phyloP scores from a whole-genome alignment of 2,329 filamentous ascomycete species.

The Penicillium aurantiogriseum region DNA sequence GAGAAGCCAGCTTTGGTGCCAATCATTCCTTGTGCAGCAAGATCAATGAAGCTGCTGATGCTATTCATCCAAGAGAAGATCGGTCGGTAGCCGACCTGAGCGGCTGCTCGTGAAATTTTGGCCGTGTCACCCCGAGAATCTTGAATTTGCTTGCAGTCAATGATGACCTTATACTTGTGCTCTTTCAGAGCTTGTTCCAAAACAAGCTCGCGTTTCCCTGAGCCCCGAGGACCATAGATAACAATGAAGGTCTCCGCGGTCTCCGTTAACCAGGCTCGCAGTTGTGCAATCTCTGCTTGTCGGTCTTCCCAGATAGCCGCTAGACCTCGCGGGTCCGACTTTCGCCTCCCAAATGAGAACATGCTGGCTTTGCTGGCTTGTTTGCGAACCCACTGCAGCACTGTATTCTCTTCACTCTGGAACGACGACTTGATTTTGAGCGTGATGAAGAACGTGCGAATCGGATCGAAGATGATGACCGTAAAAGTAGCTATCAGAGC shows the following conservation, averaged over 20 bases:
- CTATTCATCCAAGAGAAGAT: constrained; percentile 97
- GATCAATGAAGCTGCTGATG: constrained; percentile 84
- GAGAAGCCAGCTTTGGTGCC: constrained; percentile 93
- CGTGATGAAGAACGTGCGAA: constrained; percentile 89
- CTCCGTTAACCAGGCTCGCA: constrained; percentile 83
- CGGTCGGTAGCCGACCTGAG: constrained; percentile 83
- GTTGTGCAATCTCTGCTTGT: constrained; percentile 74
- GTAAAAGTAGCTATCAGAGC: constrained; percentile 79
- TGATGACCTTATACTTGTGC: constrained; percentile 72
- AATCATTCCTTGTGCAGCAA: constrained; percentile 89
- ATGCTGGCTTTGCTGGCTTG: constrained; percentile 53
- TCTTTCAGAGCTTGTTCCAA: constrained; percentile 77
- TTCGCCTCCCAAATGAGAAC: constrained; percentile 44
- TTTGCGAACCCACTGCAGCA: constrained; percentile 78
- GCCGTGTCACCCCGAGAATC: constrained; percentile 85
- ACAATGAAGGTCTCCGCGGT: constrained; percentile 90
- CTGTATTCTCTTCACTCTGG: constrained; percentile 67
- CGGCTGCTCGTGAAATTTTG: constrained; percentile 78
- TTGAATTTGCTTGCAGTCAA: constrained; percentile 91
- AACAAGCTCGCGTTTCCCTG: constrained; percentile 85
- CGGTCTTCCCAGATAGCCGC: constrained; percentile 85
- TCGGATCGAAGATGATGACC: constrained; percentile 88
- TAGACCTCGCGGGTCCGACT: constrained; percentile 66
- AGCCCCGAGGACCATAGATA: constrained; percentile 86
- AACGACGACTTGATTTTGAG: constrained; percentile 78